Evolutionary conservation across 805 yeast genomes (phyloP), one percentile per base, ranked within the genome.

Genomic region (Candida endomychidarum): DNA sequence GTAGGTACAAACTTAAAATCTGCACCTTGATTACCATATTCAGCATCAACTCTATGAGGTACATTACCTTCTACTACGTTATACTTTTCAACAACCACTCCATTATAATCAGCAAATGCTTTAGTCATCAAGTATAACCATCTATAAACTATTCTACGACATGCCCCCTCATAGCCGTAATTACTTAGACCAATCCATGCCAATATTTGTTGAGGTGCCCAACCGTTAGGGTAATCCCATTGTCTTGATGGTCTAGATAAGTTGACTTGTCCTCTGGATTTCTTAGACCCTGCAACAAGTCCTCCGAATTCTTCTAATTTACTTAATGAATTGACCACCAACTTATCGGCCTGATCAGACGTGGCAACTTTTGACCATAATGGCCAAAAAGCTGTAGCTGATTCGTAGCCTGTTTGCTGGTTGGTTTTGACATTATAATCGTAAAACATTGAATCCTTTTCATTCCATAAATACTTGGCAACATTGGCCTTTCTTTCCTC

Each of bases 121-220:
- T 85, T 80, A 0, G 93, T 86, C 79, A 93, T 85, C 71, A 89
- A 72, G 56, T 74, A 82, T n/a, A 87, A 67, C 99, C 99, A 91
- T 48, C 96, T 73, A 58, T 85, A 86, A 1, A 83, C 81, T 42
- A 91, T 64, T 45, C 98, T 67, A 41, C 81, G 71, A 1, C 91
- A 81, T 12, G 77, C 77, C 3, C 72, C 78, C 3, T 58, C 60
- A 55, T 72, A 86, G 0, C 90, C 93, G 57, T 91, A 93, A 38
- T 80, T 75, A 20, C 60, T 52, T 23, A 91, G 70, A 0, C 97
- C 98, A 32, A 76, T 77, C 99, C 99, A 91, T 1, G 96, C 91
- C 40, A 91, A 60, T 12, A 91, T 86, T 62, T 91, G 99, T 58
- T 93, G 98, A 3, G 99, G 98, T 0, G 98, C 96, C 99, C 99